Conservation (phyloP, 2,329 filamentous ascomycete genomes). For the Fusarium metavorans region DNA sequence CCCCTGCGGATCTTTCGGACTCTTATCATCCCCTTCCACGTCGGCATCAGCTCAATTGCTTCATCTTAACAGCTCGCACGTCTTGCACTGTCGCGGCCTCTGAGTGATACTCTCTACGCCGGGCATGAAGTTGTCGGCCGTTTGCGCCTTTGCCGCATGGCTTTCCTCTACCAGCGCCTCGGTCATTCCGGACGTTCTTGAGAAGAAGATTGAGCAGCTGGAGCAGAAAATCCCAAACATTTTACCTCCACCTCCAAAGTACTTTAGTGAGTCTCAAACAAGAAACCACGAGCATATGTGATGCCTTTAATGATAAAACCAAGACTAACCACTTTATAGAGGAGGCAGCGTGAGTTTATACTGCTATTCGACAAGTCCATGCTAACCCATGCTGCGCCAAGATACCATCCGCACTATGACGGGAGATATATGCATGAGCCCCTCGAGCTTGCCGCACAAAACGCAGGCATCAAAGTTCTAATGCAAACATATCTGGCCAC, state of each 20-base stretch:
- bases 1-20: not conserved
- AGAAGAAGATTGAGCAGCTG: slow-evolving; percentile 16
- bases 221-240: slow-evolving; percentile 14
- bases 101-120: not conserved
- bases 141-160: slow-evolving; percentile 12
- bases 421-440: slow-evolving; percentile 53
- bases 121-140: slow-evolving; percentile 14
- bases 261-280: slow-evolving; percentile 28
- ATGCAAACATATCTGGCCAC: slow-evolving; percentile 79
- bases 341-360: slow-evolving; percentile 37
- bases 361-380: not conserved
- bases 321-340: slow-evolving; percentile 25
- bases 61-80: not conserved
- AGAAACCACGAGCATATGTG: not conserved
- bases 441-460: slow-evolving; percentile 67
- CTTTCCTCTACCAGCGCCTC: slow-evolving; percentile 15
- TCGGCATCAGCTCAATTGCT: not conserved
- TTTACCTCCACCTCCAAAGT: slow-evolving; percentile 22
- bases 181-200: slow-evolving; percentile 13
- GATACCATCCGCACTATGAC: slow-evolving; percentile 51
- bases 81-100: not conserved
- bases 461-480: slow-evolving; percentile 72
- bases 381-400: slow-evolving; percentile 28
- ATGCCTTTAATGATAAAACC: not conserved
- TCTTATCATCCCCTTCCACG: not conserved